Evolutionary conservation across 495 filamentous ascomycete species (phyloP).

Genomic region (Aspergillus avenaceus): DNA sequence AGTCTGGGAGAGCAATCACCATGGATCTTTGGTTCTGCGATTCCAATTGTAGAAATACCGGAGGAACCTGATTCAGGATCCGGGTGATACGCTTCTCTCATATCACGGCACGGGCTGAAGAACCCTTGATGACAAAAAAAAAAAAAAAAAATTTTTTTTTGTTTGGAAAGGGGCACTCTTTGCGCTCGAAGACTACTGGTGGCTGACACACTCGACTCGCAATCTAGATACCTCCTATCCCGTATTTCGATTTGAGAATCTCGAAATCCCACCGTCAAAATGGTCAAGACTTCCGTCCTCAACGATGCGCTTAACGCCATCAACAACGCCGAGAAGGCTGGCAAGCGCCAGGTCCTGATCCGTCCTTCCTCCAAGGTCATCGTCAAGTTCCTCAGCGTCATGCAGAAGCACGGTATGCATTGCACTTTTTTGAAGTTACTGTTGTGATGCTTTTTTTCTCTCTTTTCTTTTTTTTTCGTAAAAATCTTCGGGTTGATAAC

Average conservation of each 20-base stretch:
- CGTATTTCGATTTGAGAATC: conserved; percentile 76
- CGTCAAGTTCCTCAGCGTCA: conserved; percentile 96
- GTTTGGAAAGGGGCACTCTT: conserved; percentile 76
- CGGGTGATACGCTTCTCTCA: conserved; percentile 71
- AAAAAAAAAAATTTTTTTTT: too few species aligned
- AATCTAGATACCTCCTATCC: conserved; percentile 73
- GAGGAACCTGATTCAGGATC: conserved; percentile 2
- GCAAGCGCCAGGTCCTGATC: conserved; percentile 97
- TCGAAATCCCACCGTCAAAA: conserved; percentile 65
- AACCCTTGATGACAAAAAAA: conserved; percentile 72
- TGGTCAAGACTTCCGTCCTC: conserved; percentile 97
- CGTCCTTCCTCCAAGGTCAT: conserved; percentile 98
- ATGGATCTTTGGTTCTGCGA: conserved; percentile 12
- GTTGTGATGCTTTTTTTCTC: not conserved
- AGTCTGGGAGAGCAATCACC: conserved; percentile 49
- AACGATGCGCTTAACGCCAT: conserved; percentile 99
- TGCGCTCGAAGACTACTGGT: conserved; percentile 78
- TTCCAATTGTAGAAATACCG: not conserved
- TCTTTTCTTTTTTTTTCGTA: conserved; percentile 6
- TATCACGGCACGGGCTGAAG: conserved; percentile 76
- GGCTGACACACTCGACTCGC: conserved; percentile 60
- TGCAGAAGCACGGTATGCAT: conserved; percentile 97
- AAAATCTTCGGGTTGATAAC: conserved; percentile 91
- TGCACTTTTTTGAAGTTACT: conserved; percentile 3
- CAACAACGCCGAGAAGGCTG: conserved; percentile 99